Percentiles rank a stretch among this genome's conserved stretches.
phyloP scores from a whole-genome alignment of 768 basidiomycete genomes.

The Gelatoporia subvermispora region DNA sequence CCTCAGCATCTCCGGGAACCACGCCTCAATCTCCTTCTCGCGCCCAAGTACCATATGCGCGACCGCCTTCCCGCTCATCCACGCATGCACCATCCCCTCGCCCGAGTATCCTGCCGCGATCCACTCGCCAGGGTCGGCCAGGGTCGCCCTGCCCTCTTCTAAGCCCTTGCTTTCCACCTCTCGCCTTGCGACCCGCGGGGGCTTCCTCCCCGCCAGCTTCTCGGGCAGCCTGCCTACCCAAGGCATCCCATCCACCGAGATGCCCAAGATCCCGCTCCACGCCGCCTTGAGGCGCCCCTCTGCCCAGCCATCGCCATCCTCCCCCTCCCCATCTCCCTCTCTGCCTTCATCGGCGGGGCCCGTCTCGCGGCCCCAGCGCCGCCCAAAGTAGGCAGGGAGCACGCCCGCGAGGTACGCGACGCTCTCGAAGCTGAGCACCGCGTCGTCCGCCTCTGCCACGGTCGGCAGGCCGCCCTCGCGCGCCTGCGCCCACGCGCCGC shows the following conservation, averaged over 20 bases:
- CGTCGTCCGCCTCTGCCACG: constrained; percentile 31
- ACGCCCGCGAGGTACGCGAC: constrained; percentile 43
- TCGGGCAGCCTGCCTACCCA: constrained; percentile 67
- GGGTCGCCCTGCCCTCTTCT: constrained; percentile 4
- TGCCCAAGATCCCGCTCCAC: constrained; percentile 63
- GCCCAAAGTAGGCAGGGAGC: constrained; percentile 47
- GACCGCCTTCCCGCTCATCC: constrained; percentile 55
- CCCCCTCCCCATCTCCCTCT: constrained; percentile 6
- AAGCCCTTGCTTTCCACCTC: background rate
- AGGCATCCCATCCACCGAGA: constrained; percentile 57
- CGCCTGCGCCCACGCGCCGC: constrained; percentile 47
- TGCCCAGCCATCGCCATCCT: constrained; percentile 27
- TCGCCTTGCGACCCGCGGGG: constrained; percentile 10
- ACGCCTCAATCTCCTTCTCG: constrained; percentile 28
- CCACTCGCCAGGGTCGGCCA: constrained; percentile 57
- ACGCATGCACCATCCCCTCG: constrained; percentile 72
- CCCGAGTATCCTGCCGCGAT: constrained; percentile 66
- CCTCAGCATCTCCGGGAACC: constrained; percentile 47
- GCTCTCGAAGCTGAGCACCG: constrained; percentile 30
- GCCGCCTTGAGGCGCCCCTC: constrained; percentile 45
- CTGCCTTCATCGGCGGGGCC: too few relatives aligned
- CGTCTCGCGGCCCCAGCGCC: constrained; percentile 39
- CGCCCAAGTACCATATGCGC: constrained; percentile 53
- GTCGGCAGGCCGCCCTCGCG: constrained; percentile 23
- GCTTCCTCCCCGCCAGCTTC: constrained; percentile 38